Evolutionary conservation across 768 basidiomycete species (phyloP), one percentile per base, ranked within the genome.

Genomic region (Boletus reticuloceps): DNA sequence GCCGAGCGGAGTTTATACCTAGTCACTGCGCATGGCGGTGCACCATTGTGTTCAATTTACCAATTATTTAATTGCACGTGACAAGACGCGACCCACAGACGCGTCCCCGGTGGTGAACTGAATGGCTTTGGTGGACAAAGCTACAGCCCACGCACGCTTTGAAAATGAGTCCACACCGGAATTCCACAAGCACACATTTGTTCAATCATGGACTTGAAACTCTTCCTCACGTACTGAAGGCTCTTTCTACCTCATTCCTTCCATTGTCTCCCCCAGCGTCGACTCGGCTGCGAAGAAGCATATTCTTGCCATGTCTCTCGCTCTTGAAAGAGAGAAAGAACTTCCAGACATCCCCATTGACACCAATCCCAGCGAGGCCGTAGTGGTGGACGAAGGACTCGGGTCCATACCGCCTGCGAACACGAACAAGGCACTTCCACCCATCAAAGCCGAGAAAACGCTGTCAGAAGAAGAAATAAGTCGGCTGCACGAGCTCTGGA

Each of bases 401-500:
- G 13, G 43, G 13, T 6, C 37, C 6, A 16, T 31, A 20, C 51
- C 37, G 8, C 32, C 42, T 16, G 31, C 41, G 6, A 20, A 47
- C 34, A 44, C 25, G n/a, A 29, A 51, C 43, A 62, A 58, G 41
- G n/a, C 29, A 5, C 60, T 54, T 19, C 64, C 66, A 29, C 44
- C 56, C n/a, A 42, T 64, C 34, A 50, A 52, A 4, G 31, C 60
- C 19, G 70, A 68, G 50, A 54, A 58, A 12, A 50, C 29, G 14
- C 42, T 65, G 20, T 61, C 69, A 3, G 27, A 22, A 10, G 58
- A 54, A 46, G 68, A 70, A 13, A 55, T 63, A 53, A 17, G 29
- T 13, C 46, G 46, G 36, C 39, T 68, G 19, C 63, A 58, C 41
- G 57, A 61, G 13, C 56, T 64, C 25, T 70, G 69, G 69, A 68